These are phyloP conservation scores for Fusarium sp. DNA, from an alignment of 2,329 filamentous ascomycete genomes.

Conservation along the genomic window DNA sequence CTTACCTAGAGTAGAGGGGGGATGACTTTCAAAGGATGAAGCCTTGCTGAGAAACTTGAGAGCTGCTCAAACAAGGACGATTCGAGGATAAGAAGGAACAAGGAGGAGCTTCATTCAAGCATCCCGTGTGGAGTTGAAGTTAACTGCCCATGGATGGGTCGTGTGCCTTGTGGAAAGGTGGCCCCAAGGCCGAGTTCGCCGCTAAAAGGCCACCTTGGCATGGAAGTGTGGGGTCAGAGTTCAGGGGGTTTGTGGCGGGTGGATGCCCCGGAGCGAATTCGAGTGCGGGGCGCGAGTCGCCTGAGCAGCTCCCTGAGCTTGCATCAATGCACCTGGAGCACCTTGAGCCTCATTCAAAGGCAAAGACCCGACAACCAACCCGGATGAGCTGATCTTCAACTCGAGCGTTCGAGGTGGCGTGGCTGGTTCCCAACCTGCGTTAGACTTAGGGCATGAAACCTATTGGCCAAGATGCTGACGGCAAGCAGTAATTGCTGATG, in stretches of 20 bases:
- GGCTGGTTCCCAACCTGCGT: not conserved
- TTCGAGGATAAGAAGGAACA: slow-evolving; percentile 24
- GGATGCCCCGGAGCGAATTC: slow-evolving; percentile 22
- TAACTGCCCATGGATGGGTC: slow-evolving; percentile 26
- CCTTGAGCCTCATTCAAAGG: not conserved
- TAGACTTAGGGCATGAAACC: not conserved
- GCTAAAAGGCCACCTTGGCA: slow-evolving; percentile 22
- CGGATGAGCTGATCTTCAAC: not conserved
- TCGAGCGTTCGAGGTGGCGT: not conserved
- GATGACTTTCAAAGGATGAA: slow-evolving; percentile 16
- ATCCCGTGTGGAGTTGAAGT: slow-evolving; percentile 33
- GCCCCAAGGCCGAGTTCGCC: slow-evolving; percentile 45
- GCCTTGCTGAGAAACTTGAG: slow-evolving; percentile 37
- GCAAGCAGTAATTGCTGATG: not conserved
- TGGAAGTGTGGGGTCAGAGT: slow-evolving; percentile 41
- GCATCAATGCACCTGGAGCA: not conserved
- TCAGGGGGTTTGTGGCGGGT: slow-evolving; percentile 33
- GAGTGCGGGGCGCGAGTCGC: slow-evolving; percentile 41
- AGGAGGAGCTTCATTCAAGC: slow-evolving; percentile 34
- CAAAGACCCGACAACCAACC: not conserved
- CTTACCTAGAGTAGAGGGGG: slow-evolving; percentile 38
- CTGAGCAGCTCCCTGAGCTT: slow-evolving; percentile 13
- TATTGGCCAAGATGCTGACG: not conserved
- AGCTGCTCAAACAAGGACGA: slow-evolving; percentile 37
- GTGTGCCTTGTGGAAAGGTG: slow-evolving; percentile 52